Conservation (phyloP, 345 rosid species). For the Durio zibethinus region DNA sequence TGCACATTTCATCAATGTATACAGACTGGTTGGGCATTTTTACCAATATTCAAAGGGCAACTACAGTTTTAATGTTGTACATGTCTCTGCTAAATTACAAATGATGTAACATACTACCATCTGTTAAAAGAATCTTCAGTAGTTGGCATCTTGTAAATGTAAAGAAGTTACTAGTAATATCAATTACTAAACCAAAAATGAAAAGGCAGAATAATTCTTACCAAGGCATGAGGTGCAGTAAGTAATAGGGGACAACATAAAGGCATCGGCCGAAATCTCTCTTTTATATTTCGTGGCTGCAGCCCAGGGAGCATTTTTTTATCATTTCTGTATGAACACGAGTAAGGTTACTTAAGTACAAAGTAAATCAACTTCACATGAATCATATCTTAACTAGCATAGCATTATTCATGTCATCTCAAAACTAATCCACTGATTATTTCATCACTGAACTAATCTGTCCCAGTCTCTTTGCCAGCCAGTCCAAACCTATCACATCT, state of each 20-base stretch:
- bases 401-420: not conserved
- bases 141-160: not conserved
- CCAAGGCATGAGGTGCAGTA: constrained; percentile 94
- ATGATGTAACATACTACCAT: not conserved
- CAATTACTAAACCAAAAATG: constrained; percentile 6
- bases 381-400: not conserved
- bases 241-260: constrained; percentile 77
- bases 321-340: constrained; percentile 53
- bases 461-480: not conserved
- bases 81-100: not conserved
- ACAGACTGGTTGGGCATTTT: not conserved
- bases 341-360: constrained; percentile 13
- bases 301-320: constrained; percentile 49
- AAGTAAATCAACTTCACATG: not conserved
- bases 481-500: constrained; percentile 5
- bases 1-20: not conserved
- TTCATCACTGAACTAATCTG: not conserved
- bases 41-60: not conserved
- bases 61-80: not conserved
- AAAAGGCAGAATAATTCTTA: constrained; percentile 27
- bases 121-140: not conserved
- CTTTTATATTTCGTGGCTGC: constrained; percentile 52
- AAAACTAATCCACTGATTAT: constrained; percentile 16
- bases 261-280: constrained; percentile 96
- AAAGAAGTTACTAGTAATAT: not conserved